Evolutionary conservation across 129 eudicot genomes (phyloP), one percentile per base, ranked within the genome.

Genomic region (Rutidosis leptorrhynchoides): DNA sequence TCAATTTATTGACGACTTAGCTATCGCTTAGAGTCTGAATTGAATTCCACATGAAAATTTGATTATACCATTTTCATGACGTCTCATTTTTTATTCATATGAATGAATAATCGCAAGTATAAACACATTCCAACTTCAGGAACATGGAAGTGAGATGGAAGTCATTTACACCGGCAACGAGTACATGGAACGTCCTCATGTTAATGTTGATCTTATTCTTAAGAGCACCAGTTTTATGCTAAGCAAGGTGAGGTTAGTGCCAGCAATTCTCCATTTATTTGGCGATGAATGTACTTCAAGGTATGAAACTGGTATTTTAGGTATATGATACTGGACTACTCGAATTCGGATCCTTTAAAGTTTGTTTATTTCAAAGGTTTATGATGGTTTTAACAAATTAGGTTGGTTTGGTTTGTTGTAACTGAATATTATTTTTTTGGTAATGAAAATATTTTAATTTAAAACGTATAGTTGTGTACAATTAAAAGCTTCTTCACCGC

Each of bases 231-330:
- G 94, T 60, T 91, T 91, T 91, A 91, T 79, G 96, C 97, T 71
- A 96, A 91, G 73, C 97, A 91, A 87, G 97, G 97, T 81, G 97
- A 91, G 97, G 97, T 91, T 74, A 69, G 80, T 74, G 69, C 69
- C 43, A 22, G 53, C 11, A 0, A 37, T 37, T 37, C 11, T 23
- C 11, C 1, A 5, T 37, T 0, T 37, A 0, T 37, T 37, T 64
- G 69, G 14, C 5, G 42, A 37, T 9, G 53, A 3, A 23, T 25
- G 56, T 56, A 10, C 24, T 56, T 26, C 35, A 30, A 22, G 24
- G 55, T 28, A 33, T 30, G 7, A 52, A 25, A 7, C 66, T 24
- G 65, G 70, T 27, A n/a, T 74, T 69, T 53, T 77, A 90, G 97
- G 87, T 90, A 74, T 83, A 37, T 77, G 97, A 90, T 77, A 87